phyloP scores from a whole-genome alignment of 2,329 filamentous ascomycete species.

The Coniella lustricola region DNA sequence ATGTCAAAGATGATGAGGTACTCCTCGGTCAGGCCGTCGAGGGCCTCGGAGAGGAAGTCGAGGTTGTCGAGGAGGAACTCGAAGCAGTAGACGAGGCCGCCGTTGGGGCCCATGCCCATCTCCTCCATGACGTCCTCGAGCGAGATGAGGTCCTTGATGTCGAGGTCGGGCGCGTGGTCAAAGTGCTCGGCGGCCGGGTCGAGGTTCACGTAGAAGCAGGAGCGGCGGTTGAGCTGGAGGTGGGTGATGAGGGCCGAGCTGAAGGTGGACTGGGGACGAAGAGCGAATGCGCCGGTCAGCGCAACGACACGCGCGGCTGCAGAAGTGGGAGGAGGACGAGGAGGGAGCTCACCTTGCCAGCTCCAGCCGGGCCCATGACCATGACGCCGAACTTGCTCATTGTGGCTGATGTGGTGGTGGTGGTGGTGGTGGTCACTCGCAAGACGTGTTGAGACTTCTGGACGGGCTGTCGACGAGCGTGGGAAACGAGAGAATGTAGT shows the following conservation, averaged over 20 bases:
- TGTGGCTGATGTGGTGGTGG: conserved; percentile 19
- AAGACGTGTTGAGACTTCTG: no score
- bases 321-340: conserved; percentile 6
- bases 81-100: conserved; percentile 92
- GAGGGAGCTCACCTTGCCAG: conserved; percentile 64
- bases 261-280: conserved; percentile 73
- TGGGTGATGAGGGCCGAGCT: conserved; percentile 90
- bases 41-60: conserved; percentile 79
- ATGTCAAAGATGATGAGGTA: conserved; percentile 98
- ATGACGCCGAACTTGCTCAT: conserved; percentile 96
- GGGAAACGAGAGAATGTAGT: no score
- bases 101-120: conserved; percentile 82
- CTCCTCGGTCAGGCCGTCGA: conserved; percentile 83
- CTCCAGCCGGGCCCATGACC: conserved; percentile 93
- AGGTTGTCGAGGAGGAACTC: conserved; percentile 93
- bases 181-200: conserved; percentile 94
- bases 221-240: conserved; percentile 82
- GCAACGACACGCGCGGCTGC: neutral
- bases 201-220: conserved; percentile 95
- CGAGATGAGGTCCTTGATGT: conserved; percentile 91
- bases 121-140: conserved; percentile 97
- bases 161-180: conserved; percentile 82
- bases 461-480: no score
- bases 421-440: no score
- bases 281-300: conserved; percentile 4